These are phyloP conservation scores for Luffa aegyptiaca DNA, from an alignment of 306 rosid genomes.

Conservation along the genomic window DNA sequence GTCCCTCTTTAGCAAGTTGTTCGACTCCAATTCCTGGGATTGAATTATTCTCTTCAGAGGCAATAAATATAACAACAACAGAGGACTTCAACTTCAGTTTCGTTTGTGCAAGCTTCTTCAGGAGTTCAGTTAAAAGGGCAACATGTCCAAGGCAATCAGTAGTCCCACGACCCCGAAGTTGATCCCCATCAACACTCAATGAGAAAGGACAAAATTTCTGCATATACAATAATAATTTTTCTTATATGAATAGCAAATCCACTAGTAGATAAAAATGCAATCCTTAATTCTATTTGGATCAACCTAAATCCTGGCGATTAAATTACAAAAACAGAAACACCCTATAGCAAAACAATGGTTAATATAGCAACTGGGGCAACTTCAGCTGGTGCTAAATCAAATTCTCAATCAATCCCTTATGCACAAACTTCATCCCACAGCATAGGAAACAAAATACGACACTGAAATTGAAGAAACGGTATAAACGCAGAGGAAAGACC, in stretches of 20 bases:
- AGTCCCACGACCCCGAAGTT: constrained; percentile 87
- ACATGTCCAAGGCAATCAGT: constrained; percentile 95
- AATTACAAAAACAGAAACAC: neutral
- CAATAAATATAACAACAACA: constrained; percentile 80
- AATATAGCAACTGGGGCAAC: neutral
- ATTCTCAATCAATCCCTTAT: neutral
- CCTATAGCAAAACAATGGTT: neutral
- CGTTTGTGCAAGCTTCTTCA: constrained; percentile 73
- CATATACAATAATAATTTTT: neutral
- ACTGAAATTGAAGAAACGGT: neutral
- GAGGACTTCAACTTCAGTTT: constrained; percentile 64
- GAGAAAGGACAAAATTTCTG: constrained; percentile 94
- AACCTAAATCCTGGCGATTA: neutral
- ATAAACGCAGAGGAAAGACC: neutral
- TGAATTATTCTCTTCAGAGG: constrained; percentile 83
- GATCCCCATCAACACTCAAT: constrained; percentile 75
- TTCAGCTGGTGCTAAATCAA: neutral
- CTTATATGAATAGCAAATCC: neutral
- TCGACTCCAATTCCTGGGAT: constrained; percentile 82
- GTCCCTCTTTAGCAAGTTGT: constrained; percentile 76
- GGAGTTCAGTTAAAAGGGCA: constrained; percentile 73
- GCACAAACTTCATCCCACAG: neutral
- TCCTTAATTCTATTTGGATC: neutral
- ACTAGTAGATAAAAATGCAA: neutral
- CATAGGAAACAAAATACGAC: neutral